These are phyloP conservation scores for Eucalyptus pumila DNA, from an alignment of 345 rosid species.

Conservation along the genomic window DNA sequence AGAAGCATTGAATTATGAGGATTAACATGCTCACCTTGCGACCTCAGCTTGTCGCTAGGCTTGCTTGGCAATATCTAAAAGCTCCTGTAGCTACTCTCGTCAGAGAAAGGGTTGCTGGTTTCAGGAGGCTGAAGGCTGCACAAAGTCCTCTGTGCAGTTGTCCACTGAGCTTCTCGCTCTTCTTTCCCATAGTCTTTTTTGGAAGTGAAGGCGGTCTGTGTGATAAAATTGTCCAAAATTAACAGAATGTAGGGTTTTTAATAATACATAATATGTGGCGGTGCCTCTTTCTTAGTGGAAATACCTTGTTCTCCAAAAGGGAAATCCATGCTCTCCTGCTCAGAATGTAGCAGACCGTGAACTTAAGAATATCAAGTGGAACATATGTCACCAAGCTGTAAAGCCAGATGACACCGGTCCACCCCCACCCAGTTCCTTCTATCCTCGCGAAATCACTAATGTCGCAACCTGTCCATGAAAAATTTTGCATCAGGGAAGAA, in stretches of 20 bases:
- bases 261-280: background rate
- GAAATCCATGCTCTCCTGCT: constrained; percentile 80
- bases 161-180: constrained; percentile 91
- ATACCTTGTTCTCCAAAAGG: constrained; percentile 69
- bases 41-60: constrained; percentile 92
- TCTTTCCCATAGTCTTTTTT: constrained; percentile 80
- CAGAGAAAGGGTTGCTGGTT: constrained; percentile 29
- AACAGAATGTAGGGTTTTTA: background rate
- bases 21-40: constrained; percentile 45
- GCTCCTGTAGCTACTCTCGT: constrained; percentile 61
- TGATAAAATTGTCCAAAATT: background rate
- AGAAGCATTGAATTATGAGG: background rate
- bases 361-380: constrained; percentile 66
- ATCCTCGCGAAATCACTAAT: constrained; percentile 50
- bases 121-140: constrained; percentile 78
- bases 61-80: constrained; percentile 86
- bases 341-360: constrained; percentile 30
- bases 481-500: too few species aligned
- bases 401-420: constrained; percentile 90
- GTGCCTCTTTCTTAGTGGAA: too few species aligned
- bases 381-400: constrained; percentile 53
- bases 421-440: constrained; percentile 72
- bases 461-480: constrained; percentile 41
- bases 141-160: constrained; percentile 80
- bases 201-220: constrained; percentile 73